A percentile compares a stretch with the other conserved stretches of the same genome.
Conservation (phyloP, 345 rosid species). For the Rhizophora mangle region DNA sequence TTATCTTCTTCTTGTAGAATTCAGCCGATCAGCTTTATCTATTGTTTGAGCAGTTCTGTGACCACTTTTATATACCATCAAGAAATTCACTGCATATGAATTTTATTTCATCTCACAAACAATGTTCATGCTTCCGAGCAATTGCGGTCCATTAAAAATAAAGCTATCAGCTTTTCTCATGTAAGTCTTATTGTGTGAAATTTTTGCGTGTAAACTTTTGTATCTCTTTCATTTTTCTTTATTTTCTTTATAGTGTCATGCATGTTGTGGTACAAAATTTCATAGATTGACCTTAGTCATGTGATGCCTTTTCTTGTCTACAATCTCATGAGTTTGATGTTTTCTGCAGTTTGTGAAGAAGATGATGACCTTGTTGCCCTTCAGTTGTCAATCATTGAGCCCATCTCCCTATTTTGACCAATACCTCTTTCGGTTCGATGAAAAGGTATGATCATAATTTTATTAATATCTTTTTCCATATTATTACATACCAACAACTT, state of each 20-base stretch:
- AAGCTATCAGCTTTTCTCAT: constrained; percentile 60
- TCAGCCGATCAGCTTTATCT: constrained; percentile 78
- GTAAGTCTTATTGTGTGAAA: constrained; percentile 28
- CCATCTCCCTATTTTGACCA: constrained; percentile 99
- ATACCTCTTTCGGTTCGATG: constrained; percentile 86
- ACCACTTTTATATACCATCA: constrained; percentile 71
- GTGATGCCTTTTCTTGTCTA: background rate
- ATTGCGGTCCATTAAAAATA: constrained; percentile 56
- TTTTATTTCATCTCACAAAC: constrained; percentile 86
- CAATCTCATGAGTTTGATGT: constrained; percentile 19
- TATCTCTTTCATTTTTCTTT: background rate
- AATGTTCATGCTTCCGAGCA: constrained; percentile 74
- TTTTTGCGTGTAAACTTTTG: background rate
- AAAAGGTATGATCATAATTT: constrained; percentile 58
- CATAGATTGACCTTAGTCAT: background rate
- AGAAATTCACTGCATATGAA: constrained; percentile 60
- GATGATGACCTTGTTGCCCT: constrained; percentile 77
- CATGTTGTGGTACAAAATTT: no score
- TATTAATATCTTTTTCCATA: background rate
- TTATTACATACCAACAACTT: background rate
- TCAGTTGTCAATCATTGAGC: constrained; percentile 81
- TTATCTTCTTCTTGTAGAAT: constrained; percentile 52
- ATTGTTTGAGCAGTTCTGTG: constrained; percentile 77
- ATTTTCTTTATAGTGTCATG: no score
- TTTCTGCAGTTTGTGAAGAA: constrained; percentile 79